phyloP scores from a whole-genome alignment of 164 flowering plant species.

The Taxillus chinensis region DNA sequence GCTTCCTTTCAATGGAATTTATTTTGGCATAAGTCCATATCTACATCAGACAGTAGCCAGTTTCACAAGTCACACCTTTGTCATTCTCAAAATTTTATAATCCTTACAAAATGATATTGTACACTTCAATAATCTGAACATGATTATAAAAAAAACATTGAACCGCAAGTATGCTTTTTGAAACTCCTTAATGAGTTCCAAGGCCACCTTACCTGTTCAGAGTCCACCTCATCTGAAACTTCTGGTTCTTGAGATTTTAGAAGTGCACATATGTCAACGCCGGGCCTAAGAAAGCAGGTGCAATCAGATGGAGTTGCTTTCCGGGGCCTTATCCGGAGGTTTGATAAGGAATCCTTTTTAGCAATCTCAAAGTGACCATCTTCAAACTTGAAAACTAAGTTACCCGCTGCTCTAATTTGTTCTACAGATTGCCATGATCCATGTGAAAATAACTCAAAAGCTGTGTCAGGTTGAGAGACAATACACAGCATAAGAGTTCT shows the following conservation, averaged over 20 bases:
- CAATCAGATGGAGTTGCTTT: constrained; percentile 63
- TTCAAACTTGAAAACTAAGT: constrained; percentile 22
- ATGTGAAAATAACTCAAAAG: constrained; percentile 58
- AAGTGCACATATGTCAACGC: constrained; percentile 64
- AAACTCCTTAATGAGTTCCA: no score
- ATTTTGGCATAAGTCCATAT: constrained; percentile 76
- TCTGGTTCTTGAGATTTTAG: constrained; percentile 14
- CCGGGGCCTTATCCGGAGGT: constrained; percentile 57
- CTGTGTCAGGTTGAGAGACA: no score
- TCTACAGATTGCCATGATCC: constrained; percentile 62
- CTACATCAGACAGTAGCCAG: constrained; percentile 32
- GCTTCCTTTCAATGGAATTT: constrained; percentile 59
- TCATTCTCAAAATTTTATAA: no score
- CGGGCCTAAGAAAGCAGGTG: constrained; percentile 60
- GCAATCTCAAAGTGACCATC: constrained; percentile 22
- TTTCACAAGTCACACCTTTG: no score
- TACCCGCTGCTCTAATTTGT: constrained; percentile 35
- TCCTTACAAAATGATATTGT: no score
- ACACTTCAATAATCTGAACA: no score
- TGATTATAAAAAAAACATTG: no score
- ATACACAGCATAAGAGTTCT: no score
- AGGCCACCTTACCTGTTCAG: no score
- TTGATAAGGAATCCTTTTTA: constrained; percentile 28
- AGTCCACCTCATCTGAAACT: constrained; percentile 21
- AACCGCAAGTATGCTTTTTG: no score